Conservation (phyloP, 352 stramenopile genomes). For the Pythium monospermum region DNA sequence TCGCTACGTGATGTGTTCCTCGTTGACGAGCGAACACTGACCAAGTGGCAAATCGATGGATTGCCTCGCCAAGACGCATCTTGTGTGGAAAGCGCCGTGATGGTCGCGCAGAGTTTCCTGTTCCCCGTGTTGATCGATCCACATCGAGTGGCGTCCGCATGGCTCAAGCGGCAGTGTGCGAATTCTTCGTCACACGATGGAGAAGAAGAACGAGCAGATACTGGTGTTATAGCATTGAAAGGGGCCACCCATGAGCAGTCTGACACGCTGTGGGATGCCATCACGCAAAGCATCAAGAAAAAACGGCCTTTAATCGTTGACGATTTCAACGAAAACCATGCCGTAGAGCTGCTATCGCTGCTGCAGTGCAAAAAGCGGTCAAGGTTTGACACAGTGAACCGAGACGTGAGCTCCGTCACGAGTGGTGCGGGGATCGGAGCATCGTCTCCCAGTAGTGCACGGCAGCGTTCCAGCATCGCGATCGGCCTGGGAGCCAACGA, state of each 20-base stretch:
- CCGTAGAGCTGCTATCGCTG: constrained; percentile 30
- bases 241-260: constrained; percentile 10
- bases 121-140: constrained; percentile 61
- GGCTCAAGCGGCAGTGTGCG: constrained; percentile 40
- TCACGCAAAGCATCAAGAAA: constrained; percentile 33
- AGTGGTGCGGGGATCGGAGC: not conserved
- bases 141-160: constrained; percentile 39
- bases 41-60: constrained; percentile 40
- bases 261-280: constrained; percentile 32
- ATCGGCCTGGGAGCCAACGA: constrained; percentile 2
- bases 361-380: constrained; percentile 40
- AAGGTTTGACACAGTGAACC: constrained; percentile 45
- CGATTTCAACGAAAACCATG: constrained; percentile 28
- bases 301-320: constrained; percentile 38
- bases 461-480: constrained; percentile 11
- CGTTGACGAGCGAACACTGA: constrained; percentile 27
- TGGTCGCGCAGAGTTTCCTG: constrained; percentile 32
- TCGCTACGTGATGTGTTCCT: constrained; percentile 26
- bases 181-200: no score
- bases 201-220: not conserved
- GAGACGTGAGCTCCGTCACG: constrained; percentile 27
- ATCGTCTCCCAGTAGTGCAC: not conserved
- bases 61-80: constrained; percentile 31
- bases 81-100: constrained; percentile 41
- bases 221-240: constrained; percentile 3